Evolutionary conservation across 1,284 basidiomycete species (phyloP).

Genomic region (Ustilago lituana): DNA sequence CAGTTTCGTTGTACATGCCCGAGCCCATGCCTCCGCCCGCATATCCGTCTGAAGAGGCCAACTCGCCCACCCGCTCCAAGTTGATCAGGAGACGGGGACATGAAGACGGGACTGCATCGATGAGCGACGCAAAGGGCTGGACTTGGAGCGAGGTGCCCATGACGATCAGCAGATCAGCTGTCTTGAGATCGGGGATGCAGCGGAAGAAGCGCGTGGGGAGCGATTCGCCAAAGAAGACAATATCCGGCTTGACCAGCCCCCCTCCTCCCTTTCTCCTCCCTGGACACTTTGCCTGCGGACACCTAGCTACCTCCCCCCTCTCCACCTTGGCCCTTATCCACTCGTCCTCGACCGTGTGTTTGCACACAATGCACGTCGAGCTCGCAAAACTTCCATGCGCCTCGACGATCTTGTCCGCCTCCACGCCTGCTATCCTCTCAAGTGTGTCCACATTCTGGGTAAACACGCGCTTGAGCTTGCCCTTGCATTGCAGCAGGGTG

Average conservation of each 20-base stretch:
- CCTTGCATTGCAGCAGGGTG: slow-evolving; percentile 76
- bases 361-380: slow-evolving; percentile 57
- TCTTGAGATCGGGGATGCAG: slow-evolving; percentile 67
- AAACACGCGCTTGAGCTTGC: slow-evolving; percentile 78
- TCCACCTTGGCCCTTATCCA: slow-evolving; percentile 58
- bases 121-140: slow-evolving; percentile 72
- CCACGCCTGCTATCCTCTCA: slow-evolving; percentile 84
- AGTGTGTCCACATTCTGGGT: slow-evolving; percentile 87
- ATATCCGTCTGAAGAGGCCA: slow-evolving; percentile 68
- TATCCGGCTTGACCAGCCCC: slow-evolving; percentile 65
- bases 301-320: slow-evolving; percentile 55
- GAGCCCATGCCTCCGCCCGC: slow-evolving; percentile 65
- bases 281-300: slow-evolving; percentile 39
- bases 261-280: slow-evolving; percentile 20
- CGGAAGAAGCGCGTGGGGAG: slow-evolving; percentile 62
- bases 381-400: slow-evolving; percentile 81
- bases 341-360: slow-evolving; percentile 33
- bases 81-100: slow-evolving; percentile 72
- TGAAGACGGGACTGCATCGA: slow-evolving; percentile 68
- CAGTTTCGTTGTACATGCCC: slow-evolving; percentile 40
- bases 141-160: slow-evolving; percentile 88
- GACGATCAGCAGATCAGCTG: slow-evolving; percentile 85
- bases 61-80: slow-evolving; percentile 71
- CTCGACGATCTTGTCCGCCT: slow-evolving; percentile 80
- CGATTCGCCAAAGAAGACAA: slow-evolving; percentile 66